These are phyloP conservation scores for Musa balbisiana DNA, from an alignment of 202 grass and related monocot genomes.

Conservation along the genomic window DNA sequence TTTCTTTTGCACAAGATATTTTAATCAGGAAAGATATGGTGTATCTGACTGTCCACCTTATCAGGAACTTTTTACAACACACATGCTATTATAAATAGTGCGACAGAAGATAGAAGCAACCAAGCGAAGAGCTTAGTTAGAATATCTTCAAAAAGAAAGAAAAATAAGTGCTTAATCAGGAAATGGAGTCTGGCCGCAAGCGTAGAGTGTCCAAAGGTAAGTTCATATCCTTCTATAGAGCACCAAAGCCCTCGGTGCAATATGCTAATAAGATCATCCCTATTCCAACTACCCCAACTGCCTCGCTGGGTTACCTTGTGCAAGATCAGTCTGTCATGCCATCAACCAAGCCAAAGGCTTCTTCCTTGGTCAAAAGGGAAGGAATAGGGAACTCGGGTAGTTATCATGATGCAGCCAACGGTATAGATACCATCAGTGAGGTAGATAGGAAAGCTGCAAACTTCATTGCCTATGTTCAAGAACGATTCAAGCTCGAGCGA, in stretches of 20 bases:
- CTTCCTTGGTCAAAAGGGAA: slow-evolving; percentile 6
- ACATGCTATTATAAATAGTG: not conserved
- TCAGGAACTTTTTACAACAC: not conserved
- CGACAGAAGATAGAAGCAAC: not conserved
- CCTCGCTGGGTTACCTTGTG: not conserved
- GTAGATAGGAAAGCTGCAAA: slow-evolving; percentile 32
- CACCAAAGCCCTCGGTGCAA: slow-evolving; percentile 22
- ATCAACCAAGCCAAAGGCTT: not conserved
- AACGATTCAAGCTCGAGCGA: slow-evolving; percentile 32
- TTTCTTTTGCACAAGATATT: not conserved
- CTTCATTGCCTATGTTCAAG: slow-evolving; percentile 32
- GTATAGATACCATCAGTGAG: slow-evolving; percentile 18
- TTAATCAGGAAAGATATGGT: not conserved
- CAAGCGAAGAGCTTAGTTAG: not conserved
- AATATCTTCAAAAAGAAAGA: not conserved
- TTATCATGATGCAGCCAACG: slow-evolving; percentile 6
- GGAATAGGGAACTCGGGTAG: slow-evolving; percentile 2
- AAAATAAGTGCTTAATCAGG: not conserved
- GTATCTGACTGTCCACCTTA: not conserved
- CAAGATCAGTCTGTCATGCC: not conserved
- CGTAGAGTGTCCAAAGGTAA: slow-evolving; percentile 26
- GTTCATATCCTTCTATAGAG: slow-evolving; percentile 23
- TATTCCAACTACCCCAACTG: not conserved
- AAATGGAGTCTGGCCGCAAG: slow-evolving; percentile 28
- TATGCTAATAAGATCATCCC: slow-evolving; percentile 5